Conservation (phyloP, 2,329 filamentous ascomycete genomes). For the Colletotrichum tabaci region DNA sequence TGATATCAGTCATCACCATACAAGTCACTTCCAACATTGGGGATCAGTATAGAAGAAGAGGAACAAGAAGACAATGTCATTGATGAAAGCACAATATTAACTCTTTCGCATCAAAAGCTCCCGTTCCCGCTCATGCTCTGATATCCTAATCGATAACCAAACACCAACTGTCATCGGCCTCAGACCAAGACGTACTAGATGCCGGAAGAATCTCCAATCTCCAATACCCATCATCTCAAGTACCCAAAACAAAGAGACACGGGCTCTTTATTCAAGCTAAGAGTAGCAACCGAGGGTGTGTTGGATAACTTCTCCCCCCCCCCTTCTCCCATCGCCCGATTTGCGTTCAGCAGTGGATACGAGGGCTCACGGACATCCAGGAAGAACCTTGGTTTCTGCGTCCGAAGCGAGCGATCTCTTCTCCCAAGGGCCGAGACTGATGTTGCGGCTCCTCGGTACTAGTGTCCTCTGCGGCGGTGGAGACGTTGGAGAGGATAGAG, state of each 20-base stretch:
- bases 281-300: neutral
- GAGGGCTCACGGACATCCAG: neutral
- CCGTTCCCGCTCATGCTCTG: no score
- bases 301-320: neutral
- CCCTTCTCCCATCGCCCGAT: no score
- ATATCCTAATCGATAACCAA: no score
- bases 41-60: no score
- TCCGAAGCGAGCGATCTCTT: neutral
- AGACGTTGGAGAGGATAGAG: neutral
- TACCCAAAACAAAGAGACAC: neutral
- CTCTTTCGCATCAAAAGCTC: no score
- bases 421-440: neutral
- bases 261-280: neutral
- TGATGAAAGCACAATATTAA: no score
- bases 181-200: neutral
- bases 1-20: no score
- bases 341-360: neutral
- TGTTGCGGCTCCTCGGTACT: neutral
- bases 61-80: no score
- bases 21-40: no score
- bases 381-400: neutral
- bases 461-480: neutral
- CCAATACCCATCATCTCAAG: neutral
- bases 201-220: no score
- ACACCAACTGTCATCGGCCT: neutral